A percentile compares a stretch with the other conserved stretches of the same genome.
phyloP scores from a whole-genome alignment of 306 rosid genomes.

The Fragaria iinumae region DNA sequence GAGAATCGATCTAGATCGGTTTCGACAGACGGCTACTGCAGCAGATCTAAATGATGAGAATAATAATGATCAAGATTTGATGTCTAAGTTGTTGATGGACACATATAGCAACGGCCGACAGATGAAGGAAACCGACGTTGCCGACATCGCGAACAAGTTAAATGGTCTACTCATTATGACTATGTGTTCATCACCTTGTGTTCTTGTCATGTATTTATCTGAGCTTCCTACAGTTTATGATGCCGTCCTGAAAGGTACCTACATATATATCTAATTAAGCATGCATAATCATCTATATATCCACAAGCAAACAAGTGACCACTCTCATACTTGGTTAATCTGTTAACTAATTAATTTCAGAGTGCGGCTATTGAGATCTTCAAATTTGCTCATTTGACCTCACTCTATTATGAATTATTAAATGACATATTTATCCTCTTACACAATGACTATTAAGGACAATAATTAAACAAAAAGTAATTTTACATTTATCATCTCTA shows the following conservation, averaged over 20 bases:
- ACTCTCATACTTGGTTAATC: too few species aligned
- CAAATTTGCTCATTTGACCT: too few species aligned
- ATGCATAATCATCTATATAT: too few species aligned
- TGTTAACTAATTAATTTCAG: too few species aligned
- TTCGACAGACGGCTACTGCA: neutral
- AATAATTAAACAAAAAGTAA: too few species aligned
- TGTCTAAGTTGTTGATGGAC: constrained; percentile 10
- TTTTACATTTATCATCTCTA: too few species aligned
- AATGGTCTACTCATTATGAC: constrained; percentile 14
- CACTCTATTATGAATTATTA: too few species aligned
- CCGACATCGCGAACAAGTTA: constrained; percentile 23
- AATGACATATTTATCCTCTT: too few species aligned
- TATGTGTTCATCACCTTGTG: neutral
- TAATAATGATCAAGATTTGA: neutral
- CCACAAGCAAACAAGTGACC: too few species aligned
- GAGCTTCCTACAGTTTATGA: constrained; percentile 25
- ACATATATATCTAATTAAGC: too few species aligned
- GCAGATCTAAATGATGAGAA: neutral
- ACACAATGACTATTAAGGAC: too few species aligned
- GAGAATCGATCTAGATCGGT: neutral
- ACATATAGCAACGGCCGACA: neutral
- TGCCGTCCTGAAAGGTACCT: constrained; percentile 12
- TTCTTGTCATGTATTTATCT: constrained; percentile 3
- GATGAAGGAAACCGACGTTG: constrained; percentile 17
- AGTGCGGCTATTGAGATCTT: too few species aligned